Conservation (phyloP, 306 rosid species). For the Vigna reflexopilosa region DNA sequence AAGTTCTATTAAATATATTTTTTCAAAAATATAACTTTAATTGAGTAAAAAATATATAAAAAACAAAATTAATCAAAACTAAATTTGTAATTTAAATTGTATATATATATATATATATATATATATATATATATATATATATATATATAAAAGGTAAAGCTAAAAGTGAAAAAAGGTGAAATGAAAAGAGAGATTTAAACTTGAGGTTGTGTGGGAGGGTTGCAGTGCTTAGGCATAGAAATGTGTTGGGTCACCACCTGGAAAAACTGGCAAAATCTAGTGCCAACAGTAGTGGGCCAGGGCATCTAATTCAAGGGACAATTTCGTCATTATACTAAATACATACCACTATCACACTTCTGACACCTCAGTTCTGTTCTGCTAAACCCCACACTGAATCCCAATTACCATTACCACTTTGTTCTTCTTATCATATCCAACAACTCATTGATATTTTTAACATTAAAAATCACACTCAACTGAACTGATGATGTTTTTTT, state of each 20-base stretch:
- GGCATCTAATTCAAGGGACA: constrained; percentile 35
- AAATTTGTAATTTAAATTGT: too few species aligned
- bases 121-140: too few species aligned
- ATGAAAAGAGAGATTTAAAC: too few species aligned
- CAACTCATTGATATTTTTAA: neutral
- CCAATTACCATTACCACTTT: neutral
- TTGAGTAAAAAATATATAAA: too few species aligned
- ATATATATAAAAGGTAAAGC: too few species aligned
- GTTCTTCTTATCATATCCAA: neutral
- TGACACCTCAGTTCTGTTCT: constrained; percentile 11
- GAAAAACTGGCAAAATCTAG: constrained; percentile 35
- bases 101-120: too few species aligned
- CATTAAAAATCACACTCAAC: neutral
- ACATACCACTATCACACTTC: constrained; percentile 36
- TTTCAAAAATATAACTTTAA: too few species aligned
- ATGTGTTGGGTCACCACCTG: constrained; percentile 9
- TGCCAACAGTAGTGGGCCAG: constrained; percentile 22
- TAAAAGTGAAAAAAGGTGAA: too few species aligned
- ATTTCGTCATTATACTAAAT: constrained; percentile 37
- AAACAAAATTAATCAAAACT: too few species aligned
- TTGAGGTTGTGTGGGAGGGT: neutral
- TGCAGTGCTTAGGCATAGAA: neutral
- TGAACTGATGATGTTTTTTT: neutral
- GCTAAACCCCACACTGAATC: constrained; percentile 38
- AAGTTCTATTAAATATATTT: too few species aligned